Evolutionary conservation across 805 yeast genomes (phyloP).

Genomic region (Metschnikowia hibisci): DNA sequence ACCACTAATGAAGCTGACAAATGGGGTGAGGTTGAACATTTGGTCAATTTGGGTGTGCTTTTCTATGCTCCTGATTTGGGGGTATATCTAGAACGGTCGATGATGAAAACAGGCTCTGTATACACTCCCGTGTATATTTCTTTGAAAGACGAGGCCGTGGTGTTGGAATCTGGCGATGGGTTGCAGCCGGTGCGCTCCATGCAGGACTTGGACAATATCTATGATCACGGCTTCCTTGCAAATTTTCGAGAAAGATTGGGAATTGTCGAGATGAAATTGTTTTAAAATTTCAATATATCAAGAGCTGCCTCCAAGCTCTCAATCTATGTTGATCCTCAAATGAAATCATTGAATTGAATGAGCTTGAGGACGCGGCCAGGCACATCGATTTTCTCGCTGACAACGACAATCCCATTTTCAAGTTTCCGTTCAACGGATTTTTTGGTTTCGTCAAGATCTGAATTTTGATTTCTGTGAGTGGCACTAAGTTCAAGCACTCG

Average conservation of each 20-base stretch:
- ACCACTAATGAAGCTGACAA: slow-evolving; percentile 73
- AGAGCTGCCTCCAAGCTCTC: too few relatives aligned
- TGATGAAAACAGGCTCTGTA: slow-evolving; percentile 8
- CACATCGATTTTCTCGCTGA: background rate
- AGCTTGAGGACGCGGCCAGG: background rate
- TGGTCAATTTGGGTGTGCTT: slow-evolving; percentile 15
- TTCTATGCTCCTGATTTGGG: slow-evolving; percentile 10
- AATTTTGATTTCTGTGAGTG: too few relatives aligned
- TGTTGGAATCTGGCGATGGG: slow-evolving; percentile 10
- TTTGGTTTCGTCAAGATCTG: background rate
- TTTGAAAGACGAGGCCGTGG: slow-evolving; percentile 24
- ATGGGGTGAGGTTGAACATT: slow-evolving; percentile 58
- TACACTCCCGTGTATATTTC: slow-evolving; percentile 26
- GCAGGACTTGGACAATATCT: slow-evolving; percentile 38
- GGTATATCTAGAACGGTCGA: slow-evolving; percentile 23
- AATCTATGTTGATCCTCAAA: background rate
- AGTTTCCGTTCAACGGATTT: background rate
- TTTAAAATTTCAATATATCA: too few relatives aligned
- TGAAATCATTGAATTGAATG: too few relatives aligned
- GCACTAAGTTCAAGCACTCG: slow-evolving; percentile 1
- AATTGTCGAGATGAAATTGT: background rate
- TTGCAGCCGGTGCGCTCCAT: slow-evolving; percentile 4
- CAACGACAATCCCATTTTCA: background rate
- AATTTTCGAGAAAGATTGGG: slow-evolving; percentile 27
- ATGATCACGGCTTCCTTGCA: slow-evolving; percentile 46